A percentile compares a stretch with the other conserved stretches of the same genome.
These are phyloP conservation scores for Helotiales sp. DNA, from an alignment of 2,329 filamentous ascomycete species.

Conservation along the genomic window DNA sequence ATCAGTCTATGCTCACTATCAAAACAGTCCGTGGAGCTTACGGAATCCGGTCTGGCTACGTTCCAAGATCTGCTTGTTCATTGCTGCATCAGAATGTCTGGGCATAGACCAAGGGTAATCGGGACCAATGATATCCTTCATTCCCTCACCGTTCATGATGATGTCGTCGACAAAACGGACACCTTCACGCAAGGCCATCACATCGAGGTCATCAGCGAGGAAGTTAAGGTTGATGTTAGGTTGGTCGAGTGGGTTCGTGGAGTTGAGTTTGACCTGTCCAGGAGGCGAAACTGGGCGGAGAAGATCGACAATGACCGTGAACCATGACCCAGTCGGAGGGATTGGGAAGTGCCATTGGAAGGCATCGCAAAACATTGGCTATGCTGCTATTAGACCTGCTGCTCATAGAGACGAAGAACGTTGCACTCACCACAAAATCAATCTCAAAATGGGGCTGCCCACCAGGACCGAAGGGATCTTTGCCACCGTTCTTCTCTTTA, in stretches of 20 bases:
- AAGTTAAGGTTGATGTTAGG: conserved; percentile 34
- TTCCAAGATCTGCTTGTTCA: conserved; percentile 57
- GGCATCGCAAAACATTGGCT: conserved; percentile 49
- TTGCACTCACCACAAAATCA: conserved; percentile 50
- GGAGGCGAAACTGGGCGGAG: conserved; percentile 46
- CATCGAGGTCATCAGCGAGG: conserved; percentile 45
- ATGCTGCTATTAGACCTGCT: conserved; percentile 10
- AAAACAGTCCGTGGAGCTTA: not conserved
- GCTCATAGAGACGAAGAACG: not conserved
- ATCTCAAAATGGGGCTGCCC: conserved; percentile 63
- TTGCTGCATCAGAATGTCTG: conserved; percentile 52
- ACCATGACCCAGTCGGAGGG: conserved; percentile 46
- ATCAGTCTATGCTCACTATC: not conserved
- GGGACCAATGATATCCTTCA: conserved; percentile 52
- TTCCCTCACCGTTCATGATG: conserved; percentile 55
- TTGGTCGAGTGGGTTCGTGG: conserved; percentile 59
- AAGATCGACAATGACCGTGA: conserved; percentile 57
- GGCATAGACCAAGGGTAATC: conserved; percentile 65
- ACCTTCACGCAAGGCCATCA: conserved; percentile 52
- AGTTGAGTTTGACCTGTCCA: conserved; percentile 43
- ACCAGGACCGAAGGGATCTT: conserved; percentile 54
- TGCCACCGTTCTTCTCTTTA: conserved; percentile 41
- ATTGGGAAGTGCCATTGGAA: conserved; percentile 50
- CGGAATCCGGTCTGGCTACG: conserved; percentile 58
- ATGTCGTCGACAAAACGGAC: conserved; percentile 43